Evolutionary conservation across 495 filamentous ascomycete species (phyloP), one percentile per base, ranked within the genome.

Genomic region (Articulospora tetracladia): DNA sequence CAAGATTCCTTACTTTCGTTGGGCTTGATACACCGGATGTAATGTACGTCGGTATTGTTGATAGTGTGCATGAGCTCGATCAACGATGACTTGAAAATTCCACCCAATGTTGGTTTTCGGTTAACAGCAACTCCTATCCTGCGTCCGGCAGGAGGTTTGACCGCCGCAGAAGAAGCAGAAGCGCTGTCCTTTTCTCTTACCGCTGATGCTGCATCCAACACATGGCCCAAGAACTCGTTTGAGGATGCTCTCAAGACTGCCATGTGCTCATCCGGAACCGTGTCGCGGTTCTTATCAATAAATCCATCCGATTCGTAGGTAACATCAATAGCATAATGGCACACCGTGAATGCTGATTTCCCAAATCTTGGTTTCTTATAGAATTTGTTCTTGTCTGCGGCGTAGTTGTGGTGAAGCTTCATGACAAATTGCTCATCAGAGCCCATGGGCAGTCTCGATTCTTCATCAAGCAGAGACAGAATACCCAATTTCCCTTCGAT

Each of bases 231-330:
- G 78, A 99, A 99, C 44, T 74, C 75, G 69, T 97, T 98, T 11
- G 86, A 88, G 0, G 94, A 93, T 27, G 85, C 83, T 66, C 82
- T 88, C 59, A 99, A 81, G 36, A 98, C 86, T 39, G 93, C 92
- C 86, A 98, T 86, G 72, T 98, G 94, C 75, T 99, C 94, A 72
- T 99, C 94, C 6, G 94, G 94, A 47, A 99, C 94, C 25, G 94
- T 99, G 72, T 99, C 94, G 67, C 94, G 84, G 70, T 99, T 99
- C 82, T 99, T 99, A 73, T 99, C 95, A 68, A 99, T 97, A 73
- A 99, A 99, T 15, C 95, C 94, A 70, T 99, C 94, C n/a, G 93
- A 97, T 70, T 99, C 94, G 68, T 99, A 99, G 19, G 94, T 99
- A 67, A 99, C 94, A 68, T 98, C 95, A 61, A 98, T 82, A 52